Conservation (phyloP, 2,329 filamentous ascomycete genomes). For the Fusarium sp. region DNA sequence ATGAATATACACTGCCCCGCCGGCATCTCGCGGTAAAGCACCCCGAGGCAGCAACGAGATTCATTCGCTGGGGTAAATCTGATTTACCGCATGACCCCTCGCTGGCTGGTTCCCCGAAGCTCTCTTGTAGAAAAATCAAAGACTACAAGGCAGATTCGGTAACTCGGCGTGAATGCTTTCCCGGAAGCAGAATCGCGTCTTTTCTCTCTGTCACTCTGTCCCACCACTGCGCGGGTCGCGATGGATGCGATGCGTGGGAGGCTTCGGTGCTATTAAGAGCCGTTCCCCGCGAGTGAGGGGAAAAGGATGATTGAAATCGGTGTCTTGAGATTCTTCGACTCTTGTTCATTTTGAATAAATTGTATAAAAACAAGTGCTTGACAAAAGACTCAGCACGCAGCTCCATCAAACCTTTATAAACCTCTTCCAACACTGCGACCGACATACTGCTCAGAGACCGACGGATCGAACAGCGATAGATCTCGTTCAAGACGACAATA, state of each 20-base stretch:
- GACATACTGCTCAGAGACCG: neutral
- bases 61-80: slow-evolving; percentile 1
- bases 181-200: slow-evolving; percentile 4
- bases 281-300: slow-evolving; percentile 32
- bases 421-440: neutral
- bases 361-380: neutral
- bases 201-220: slow-evolving; percentile 15
- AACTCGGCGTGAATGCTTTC: slow-evolving; percentile 11
- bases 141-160: slow-evolving; percentile 10
- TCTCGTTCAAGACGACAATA: neutral
- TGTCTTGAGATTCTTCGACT: neutral
- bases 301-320: neutral
- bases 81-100: slow-evolving; percentile 12
- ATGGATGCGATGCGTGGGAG: slow-evolving; percentile 30
- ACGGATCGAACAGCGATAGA: neutral
- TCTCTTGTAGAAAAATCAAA: neutral
- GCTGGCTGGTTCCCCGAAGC: slow-evolving; percentile 19
- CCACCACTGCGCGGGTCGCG: slow-evolving; percentile 33
- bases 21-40: slow-evolving; percentile 41
- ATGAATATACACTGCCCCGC: slow-evolving; percentile 20
- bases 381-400: neutral
- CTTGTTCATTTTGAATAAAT: neutral
- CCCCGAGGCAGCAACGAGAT: slow-evolving; percentile 29
- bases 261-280: slow-evolving; percentile 35
- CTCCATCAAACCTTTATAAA: neutral